A percentile compares a stretch with the other conserved stretches of the same genome.
Conservation (phyloP, 208 protist species). For the Leishmania guyanensis region DNA sequence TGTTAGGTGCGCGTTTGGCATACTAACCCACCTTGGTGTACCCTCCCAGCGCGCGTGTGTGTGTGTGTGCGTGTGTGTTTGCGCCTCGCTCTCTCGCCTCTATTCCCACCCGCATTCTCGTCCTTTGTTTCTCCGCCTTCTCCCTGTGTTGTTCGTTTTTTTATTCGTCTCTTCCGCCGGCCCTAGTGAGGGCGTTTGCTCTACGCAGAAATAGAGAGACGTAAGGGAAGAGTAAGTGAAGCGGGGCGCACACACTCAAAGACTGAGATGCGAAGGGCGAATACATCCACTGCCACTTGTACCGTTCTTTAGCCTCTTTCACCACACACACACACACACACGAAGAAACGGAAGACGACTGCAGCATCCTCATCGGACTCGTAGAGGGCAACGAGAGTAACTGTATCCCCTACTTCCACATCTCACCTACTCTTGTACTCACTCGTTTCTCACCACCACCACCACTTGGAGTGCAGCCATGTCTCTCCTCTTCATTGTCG, state of each 20-base stretch:
- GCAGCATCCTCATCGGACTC: background rate
- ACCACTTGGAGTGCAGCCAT: background rate
- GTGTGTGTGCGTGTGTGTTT: background rate
- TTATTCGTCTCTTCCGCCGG: background rate
- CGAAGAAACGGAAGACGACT: background rate
- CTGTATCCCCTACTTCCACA: background rate
- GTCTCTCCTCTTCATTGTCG: constrained; percentile 40
- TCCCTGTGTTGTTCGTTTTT: background rate
- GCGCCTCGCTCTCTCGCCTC: background rate
- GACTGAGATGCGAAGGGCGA: background rate
- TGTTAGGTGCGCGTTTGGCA: background rate
- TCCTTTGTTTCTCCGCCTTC: background rate
- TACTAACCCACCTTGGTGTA: background rate
- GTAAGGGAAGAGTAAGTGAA: background rate
- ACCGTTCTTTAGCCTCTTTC: constrained; percentile 7
- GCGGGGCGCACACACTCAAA: background rate
- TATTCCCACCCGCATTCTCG: background rate
- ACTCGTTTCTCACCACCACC: background rate
- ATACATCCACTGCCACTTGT: background rate
- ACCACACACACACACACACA: background rate
- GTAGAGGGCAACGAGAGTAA: background rate
- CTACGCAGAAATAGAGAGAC: background rate
- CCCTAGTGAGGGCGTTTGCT: background rate
- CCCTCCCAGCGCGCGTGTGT: too few species aligned
- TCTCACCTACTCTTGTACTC: background rate